Conservation (phyloP, 2,329 filamentous ascomycete genomes). For the Ophiostoma fasciatum region DNA sequence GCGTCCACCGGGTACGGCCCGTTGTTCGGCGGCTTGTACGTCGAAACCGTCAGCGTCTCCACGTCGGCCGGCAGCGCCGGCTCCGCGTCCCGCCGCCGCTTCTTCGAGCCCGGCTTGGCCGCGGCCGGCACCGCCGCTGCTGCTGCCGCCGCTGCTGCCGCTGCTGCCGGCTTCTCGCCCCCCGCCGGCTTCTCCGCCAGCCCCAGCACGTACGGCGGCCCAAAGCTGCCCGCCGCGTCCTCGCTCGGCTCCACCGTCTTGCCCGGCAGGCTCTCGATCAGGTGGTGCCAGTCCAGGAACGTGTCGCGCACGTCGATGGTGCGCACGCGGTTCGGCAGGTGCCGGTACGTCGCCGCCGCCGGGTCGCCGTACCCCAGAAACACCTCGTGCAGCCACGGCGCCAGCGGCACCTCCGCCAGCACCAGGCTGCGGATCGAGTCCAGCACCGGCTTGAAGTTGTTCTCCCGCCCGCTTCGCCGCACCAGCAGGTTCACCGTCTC, state of each 20-base stretch:
- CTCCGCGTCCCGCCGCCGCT: conserved; percentile 68
- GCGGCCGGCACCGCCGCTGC: conserved; percentile 26
- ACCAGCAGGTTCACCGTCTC: conserved; percentile 74
- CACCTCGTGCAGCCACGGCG: conserved; percentile 88
- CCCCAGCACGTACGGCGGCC: conserved; percentile 77
- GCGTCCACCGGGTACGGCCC: conserved; percentile 80
- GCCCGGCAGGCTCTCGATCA: conserved; percentile 78
- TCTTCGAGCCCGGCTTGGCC: conserved; percentile 55
- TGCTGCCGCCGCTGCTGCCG: too few relatives aligned
- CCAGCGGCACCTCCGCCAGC: conserved; percentile 70
- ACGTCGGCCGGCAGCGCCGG: conserved; percentile 45
- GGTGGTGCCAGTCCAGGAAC: conserved; percentile 88
- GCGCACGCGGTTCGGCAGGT: conserved; percentile 61
- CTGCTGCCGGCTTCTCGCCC: conserved; percentile 8
- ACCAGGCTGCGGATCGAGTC: conserved; percentile 82
- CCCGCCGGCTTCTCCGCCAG: conserved; percentile 36
- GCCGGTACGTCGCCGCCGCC: conserved; percentile 70
- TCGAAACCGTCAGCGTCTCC: conserved; percentile 66
- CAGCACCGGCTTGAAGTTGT: conserved; percentile 90
- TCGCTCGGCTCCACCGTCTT: conserved; percentile 70
- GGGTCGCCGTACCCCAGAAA: conserved; percentile 97
- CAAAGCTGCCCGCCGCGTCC: conserved; percentile 57
- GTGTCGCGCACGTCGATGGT: conserved; percentile 86
- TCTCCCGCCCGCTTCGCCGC: conserved; percentile 72
- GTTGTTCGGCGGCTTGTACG: conserved; percentile 76